Conservation (phyloP, 305 asterid species). For the Petunia hybrid region DNA sequence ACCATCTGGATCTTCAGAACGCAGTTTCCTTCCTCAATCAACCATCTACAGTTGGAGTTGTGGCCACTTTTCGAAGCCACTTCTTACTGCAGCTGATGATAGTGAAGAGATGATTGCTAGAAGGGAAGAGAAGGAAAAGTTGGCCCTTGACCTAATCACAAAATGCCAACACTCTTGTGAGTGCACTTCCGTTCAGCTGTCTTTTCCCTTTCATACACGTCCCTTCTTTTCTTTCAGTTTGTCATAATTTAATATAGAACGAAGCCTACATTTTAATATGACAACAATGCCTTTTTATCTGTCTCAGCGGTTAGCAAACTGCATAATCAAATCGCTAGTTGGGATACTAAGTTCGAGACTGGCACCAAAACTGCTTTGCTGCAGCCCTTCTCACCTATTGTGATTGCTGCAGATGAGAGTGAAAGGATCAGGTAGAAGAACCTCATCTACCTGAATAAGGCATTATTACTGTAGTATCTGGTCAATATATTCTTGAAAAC, state of each 20-base stretch:
- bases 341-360: conserved; percentile 97
- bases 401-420: conserved; percentile 93
- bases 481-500: conserved; percentile 6
- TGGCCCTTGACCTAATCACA: conserved; percentile 80
- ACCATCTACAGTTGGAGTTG: conserved; percentile 98
- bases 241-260: background rate
- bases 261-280: background rate
- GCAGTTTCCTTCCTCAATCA: conserved; percentile 97
- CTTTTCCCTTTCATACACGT: background rate
- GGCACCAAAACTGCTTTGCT: conserved; percentile 86
- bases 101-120: conserved; percentile 83
- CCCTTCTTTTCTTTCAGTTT: conserved; percentile 13
- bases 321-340: conserved; percentile 93
- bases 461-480: conserved; percentile 16
- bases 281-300: conserved; percentile 30
- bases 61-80: conserved; percentile 98
- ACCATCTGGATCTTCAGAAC: conserved; percentile 74
- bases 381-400: conserved; percentile 94
- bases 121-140: conserved; percentile 85
- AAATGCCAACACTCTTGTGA: conserved; percentile 93
- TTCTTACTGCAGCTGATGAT: conserved; percentile 87
- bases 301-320: conserved; percentile 84
- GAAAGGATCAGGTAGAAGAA: conserved; percentile 85
- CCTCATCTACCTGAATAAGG: conserved; percentile 26
- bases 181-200: conserved; percentile 38